Conservation (phyloP, 345 rosid species). For the Salix arbutifolia region DNA sequence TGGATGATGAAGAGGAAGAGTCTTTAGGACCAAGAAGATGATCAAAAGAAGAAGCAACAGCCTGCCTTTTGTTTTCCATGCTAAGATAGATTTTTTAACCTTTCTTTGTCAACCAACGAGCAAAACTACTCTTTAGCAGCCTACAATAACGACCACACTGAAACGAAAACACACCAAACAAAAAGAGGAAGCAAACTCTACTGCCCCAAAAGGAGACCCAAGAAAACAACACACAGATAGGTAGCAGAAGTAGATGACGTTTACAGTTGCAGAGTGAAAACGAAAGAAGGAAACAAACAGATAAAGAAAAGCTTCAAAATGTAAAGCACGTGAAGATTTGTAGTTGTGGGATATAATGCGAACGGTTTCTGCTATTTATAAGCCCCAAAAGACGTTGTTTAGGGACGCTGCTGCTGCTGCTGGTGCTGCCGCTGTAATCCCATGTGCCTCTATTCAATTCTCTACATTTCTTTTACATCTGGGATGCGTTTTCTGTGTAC, state of each 20-base stretch:
- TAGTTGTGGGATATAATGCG: constrained; percentile 13
- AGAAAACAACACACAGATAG: background rate
- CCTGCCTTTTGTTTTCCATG: constrained; percentile 35
- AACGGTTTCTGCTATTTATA: constrained; percentile 34
- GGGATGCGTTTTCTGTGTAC: constrained; percentile 4
- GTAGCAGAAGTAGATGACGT: constrained; percentile 33
- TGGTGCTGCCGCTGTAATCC: background rate
- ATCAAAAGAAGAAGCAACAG: constrained; percentile 39
- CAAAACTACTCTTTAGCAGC: constrained; percentile 25
- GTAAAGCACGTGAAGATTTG: constrained; percentile 40
- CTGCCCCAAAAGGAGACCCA: background rate
- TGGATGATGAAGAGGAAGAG: constrained; percentile 31
- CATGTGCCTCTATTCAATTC: constrained; percentile 20
- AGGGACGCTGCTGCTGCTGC: background rate
- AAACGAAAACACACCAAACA: constrained; percentile 8
- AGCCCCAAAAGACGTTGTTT: constrained; percentile 19
- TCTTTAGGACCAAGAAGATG: constrained; percentile 57
- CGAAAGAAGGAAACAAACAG: background rate
- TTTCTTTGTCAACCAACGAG: constrained; percentile 40
- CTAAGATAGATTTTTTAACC: background rate
- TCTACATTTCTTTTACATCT: constrained; percentile 12
- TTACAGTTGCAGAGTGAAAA: constrained; percentile 22
- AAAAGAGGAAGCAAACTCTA: background rate
- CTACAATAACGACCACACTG: constrained; percentile 24
- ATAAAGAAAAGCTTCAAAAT: constrained; percentile 2